These are phyloP conservation scores for Phytophthora agathidicida DNA, from an alignment of 352 stramenopile genomes.

Conservation along the genomic window DNA sequence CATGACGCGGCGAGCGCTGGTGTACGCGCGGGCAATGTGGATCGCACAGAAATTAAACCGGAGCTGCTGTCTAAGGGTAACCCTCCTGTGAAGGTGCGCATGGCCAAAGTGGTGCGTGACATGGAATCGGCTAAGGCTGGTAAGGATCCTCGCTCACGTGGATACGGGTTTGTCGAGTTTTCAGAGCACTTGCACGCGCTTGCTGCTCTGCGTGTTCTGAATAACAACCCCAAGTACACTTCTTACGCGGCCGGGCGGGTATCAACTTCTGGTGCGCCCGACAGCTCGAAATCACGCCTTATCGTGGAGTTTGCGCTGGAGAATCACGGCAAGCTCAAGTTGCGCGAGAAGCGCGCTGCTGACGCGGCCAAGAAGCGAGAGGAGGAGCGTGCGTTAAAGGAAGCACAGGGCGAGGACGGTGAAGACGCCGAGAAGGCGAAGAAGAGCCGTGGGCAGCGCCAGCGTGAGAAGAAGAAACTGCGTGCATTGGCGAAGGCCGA, in stretches of 20 bases:
- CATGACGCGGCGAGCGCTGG: constrained; percentile 77
- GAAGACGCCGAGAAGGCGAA: constrained; percentile 37
- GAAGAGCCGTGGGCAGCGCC: constrained; percentile 77
- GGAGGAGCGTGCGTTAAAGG: constrained; percentile 66
- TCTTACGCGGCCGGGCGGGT: constrained; percentile 59
- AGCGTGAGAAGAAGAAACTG: constrained; percentile 78
- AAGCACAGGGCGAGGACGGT: constrained; percentile 63
- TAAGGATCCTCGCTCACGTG: constrained; percentile 64
- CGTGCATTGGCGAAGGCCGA: constrained; percentile 39
- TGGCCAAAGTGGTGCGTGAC: constrained; percentile 86
- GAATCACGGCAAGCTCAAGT: constrained; percentile 89
- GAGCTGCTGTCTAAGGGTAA: constrained; percentile 54
- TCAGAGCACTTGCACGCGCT: constrained; percentile 95
- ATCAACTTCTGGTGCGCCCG: constrained; percentile 37
- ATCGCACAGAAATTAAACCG: constrained; percentile 79
- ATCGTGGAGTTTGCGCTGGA: constrained; percentile 92
- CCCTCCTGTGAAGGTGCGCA: constrained; percentile 73
- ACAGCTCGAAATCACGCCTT: constrained; percentile 75
- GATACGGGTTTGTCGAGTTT: constrained; percentile 98
- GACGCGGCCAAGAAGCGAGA: constrained; percentile 76
- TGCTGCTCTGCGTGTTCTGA: constrained; percentile 94
- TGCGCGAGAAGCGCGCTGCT: constrained; percentile 76
- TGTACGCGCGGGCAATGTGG: constrained; percentile 77
- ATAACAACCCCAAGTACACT: constrained; percentile 97
- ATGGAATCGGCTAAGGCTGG: constrained; percentile 66